phyloP scores from a whole-genome alignment of 257 asterid genomes.

The Nicotiana benthamiana region DNA sequence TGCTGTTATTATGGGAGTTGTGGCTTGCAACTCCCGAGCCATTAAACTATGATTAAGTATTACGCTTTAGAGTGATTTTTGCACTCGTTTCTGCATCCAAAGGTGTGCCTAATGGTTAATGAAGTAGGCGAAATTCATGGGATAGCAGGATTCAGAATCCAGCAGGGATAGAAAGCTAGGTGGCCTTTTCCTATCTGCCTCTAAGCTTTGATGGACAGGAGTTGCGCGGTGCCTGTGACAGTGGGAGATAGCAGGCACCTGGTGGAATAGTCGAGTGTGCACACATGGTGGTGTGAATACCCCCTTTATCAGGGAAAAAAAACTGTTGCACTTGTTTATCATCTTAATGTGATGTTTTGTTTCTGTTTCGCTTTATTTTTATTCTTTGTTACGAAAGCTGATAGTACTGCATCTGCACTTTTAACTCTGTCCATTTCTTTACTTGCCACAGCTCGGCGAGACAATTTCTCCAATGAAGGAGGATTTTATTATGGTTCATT shows the following conservation, averaged over 20 bases:
- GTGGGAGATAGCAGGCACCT: neutral
- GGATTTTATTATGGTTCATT: constrained; percentile 98
- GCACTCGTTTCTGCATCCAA: neutral
- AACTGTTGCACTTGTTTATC: neutral
- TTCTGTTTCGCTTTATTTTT: neutral
- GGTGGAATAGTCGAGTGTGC: neutral
- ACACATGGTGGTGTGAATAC: neutral
- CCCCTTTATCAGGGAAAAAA: neutral
- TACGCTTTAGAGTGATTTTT: neutral
- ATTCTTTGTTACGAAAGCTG: neutral
- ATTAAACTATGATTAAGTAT: neutral
- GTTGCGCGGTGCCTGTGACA: neutral
- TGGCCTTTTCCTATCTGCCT: neutral
- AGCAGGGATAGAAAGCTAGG: neutral
- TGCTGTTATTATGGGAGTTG: neutral
- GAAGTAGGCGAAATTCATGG: neutral
- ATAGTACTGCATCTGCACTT: neutral
- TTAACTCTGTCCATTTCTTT: neutral
- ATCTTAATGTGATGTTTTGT: neutral
- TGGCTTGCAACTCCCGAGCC: neutral
- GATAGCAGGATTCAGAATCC: neutral
- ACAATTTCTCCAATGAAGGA: constrained; percentile 93
- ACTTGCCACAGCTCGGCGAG: constrained; percentile 72
- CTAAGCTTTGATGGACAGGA: neutral
- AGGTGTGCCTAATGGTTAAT: neutral